Base-by-base conservation (phyloP, 129 eudicot genomes). In the Escallonia rubra region DNA sequence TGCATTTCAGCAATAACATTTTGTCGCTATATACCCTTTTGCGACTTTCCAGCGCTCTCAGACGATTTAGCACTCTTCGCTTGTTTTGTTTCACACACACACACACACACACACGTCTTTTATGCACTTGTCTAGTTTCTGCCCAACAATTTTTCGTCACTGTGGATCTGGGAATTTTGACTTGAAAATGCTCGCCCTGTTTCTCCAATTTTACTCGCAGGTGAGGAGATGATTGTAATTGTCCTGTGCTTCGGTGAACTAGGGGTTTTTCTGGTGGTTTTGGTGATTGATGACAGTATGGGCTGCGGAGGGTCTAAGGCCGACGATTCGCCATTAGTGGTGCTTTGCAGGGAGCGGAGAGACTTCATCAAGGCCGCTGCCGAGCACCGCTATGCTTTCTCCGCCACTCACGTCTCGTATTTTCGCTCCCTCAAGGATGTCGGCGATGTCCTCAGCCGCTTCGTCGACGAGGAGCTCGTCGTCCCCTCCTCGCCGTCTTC, bases 291-390 rank as follows among this genome's bases (percentile, higher is more conserved):
- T 66, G 34, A 23, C 34, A 57, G 50, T 49, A 76, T 92, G 98
- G 98, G 98, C 39, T 92, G 98, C 50, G 78, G 79, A 48, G 82
- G 68, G n/a, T 92, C 98, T 7, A 88, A 86, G 78, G 82, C 66
- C 50, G 96, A 86, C 43, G 96, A 92, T 63, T 73, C 74, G 64
- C 91, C 92, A 2, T 74, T 93, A 58, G 96, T 93, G 76, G 76
- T 78, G 4, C 85, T 88, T 38, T 93, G 96, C 67, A 84, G 85
- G 13, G 90, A 93, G 74, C 74, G 99, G 57, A 81, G 82, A 73
- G 80, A 76, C 14, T 63, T 89, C 53, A 65, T 93, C 3, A 86
- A 74, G 61, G 85, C 95, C 4, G 99, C 99, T 46, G 92, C 81
- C 7, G 83, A 93, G 59, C 85, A 90, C 67, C 86, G 96, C 51